Percentiles rank a stretch among this genome's conserved stretches.
Evolutionary conservation across 1,139 yeast genomes (phyloP).

Genomic region (Geotrichum histeridarum): DNA sequence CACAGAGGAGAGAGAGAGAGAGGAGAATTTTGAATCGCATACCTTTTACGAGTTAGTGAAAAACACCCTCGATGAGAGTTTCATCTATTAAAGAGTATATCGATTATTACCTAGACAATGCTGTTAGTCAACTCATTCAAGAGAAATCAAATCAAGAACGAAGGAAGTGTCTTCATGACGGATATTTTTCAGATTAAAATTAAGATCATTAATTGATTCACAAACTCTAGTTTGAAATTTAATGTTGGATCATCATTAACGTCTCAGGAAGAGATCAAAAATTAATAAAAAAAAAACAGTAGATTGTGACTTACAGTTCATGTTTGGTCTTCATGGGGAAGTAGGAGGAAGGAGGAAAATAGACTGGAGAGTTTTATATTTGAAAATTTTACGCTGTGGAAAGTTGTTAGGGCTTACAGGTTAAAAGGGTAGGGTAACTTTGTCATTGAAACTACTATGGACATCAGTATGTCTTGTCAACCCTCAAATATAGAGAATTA

Average conservation of each 20-base stretch:
- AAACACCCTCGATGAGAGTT: background rate
- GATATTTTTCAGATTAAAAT: conserved; percentile 11
- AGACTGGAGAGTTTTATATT: too few species aligned
- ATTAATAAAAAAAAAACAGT: background rate
- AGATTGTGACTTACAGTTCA: conserved; percentile 4
- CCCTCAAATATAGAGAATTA: too few species aligned
- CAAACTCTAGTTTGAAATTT: conserved; percentile 33
- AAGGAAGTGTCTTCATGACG: too few species aligned
- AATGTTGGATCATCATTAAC: conserved; percentile 20
- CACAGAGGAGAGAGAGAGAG: background rate
- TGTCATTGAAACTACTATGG: too few species aligned
- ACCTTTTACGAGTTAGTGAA: background rate
- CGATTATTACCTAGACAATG: too few species aligned
- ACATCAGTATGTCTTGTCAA: too few species aligned
- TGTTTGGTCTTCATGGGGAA: background rate
- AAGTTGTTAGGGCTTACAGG: too few species aligned
- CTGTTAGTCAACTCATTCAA: too few species aligned
- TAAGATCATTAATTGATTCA: conserved; percentile 18
- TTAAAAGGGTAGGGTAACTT: too few species aligned
- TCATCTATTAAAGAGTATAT: too few species aligned
- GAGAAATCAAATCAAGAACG: too few species aligned
- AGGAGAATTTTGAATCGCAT: background rate
- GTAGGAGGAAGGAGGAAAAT: background rate
- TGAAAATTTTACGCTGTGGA: too few species aligned
- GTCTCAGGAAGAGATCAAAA: background rate